Evolutionary conservation across 73 alveolate species (phyloP), one percentile per base, ranked within the genome.

Genomic region (Paramecium biaurelia): DNA sequence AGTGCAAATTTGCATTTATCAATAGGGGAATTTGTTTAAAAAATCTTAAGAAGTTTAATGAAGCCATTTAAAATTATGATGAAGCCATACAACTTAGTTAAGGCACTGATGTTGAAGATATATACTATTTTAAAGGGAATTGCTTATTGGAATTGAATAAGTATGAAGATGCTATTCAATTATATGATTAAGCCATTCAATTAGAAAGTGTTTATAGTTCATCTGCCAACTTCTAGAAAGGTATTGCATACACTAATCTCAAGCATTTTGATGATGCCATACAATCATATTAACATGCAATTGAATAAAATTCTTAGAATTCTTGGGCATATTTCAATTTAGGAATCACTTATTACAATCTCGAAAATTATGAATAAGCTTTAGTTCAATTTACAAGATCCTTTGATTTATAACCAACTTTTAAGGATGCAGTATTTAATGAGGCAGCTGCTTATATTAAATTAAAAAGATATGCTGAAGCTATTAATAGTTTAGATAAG

Each of bases 321-420:
- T 41, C 90, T 12, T 79, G 90, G 90, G 90, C 90, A 11, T 79
- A 79, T 79, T 79, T 79, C 74, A 79, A 79, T 79, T 79, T 79
- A 23, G 90, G 90, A 20, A 79, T 79, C 9, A 79, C 90, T 24
- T 79, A 79, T 63, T 79, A 79, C 49, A 79, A 79, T 79, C 30
- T 79, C 2, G 90, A 45, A 38, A 79, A 79, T 45, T 45, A 79
- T 79, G 90, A 43, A 79, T 32, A 79, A 24, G 90, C 90, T 11
- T 37, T 21, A 45, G 15, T 11, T 4, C 28, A 79, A 45, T 79
- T 79, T 18, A 79, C 90, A 24, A 20, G 56, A 38, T 41, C 90
- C 7, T 79, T 79, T 24, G 70, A 79, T 14, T 20, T 79, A 20
- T 42, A 79, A 12, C 70, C 76, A 10, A 45, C 90, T 7, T 79